Evolutionary conservation across 257 asterid species (phyloP), one percentile per base, ranked within the genome.

Genomic region (Galeopsis tetrahit): DNA sequence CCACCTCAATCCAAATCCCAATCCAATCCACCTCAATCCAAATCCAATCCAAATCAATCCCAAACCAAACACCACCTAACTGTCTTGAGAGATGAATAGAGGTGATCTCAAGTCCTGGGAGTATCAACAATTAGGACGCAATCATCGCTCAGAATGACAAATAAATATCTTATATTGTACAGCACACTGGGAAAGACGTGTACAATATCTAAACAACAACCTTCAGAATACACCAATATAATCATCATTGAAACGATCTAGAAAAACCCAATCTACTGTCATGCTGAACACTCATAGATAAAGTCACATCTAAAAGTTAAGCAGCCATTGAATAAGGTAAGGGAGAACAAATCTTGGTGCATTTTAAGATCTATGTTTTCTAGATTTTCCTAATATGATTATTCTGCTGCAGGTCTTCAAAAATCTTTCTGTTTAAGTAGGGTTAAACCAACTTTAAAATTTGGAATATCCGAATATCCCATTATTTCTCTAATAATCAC

Each of bases 401-500:
- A 43, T 36, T 36, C 49, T 43, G 49, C 40, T 36, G 49, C 49
- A 43, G 49, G 49, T 1, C 2, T 43, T 43, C 9, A 3, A 10
- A 43, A 43, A 43, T 8, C 49, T 43, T 7, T 43, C 49, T 7
- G 3, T 8, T 43, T 43, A 43, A 10, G 49, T 43, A 2, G 13
- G 49, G 49, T 10, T 7, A 69, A 15, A 53, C 33, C 53, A 10
- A 53, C 28, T 34, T 15, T 9, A 36, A 35, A 31, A 71, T 32
- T 43, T 42, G 48, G 42, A 39, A 42, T 32, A 70, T 53, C 55
- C 10, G 42, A 39, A 42, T 32, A 70, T 53, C 55, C 10, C 49
- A 43, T 9, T 69, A 53, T 6, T 34, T 51, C 6, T 67, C 42
- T 66, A 39, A 55, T 36, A 9, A 39, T 69, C 17, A 42, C 65